Evolutionary conservation across 805 yeast species (phyloP).

Genomic region (Metschnikowia shivogae): DNA sequence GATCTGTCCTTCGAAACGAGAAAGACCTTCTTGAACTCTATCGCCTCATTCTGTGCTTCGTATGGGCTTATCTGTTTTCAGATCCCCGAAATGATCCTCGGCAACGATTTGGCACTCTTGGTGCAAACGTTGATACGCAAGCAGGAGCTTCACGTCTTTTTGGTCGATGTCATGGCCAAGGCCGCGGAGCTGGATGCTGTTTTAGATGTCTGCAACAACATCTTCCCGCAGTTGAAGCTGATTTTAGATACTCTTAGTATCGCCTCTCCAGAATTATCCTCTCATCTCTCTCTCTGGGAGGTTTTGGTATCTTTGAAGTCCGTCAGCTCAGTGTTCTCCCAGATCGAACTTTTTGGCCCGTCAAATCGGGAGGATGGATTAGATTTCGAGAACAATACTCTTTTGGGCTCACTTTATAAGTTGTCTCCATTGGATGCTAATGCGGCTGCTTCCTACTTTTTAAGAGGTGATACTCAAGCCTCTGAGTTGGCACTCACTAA

Average conservation of each 20-base stretch:
- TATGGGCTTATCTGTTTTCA: conserved; percentile 69
- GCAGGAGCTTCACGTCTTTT: conserved; percentile 27
- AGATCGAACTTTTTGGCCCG: conserved; percentile 51
- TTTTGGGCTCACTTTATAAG: conserved; percentile 73
- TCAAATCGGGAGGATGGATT: conserved; percentile 41
- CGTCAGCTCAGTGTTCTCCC: conserved; percentile 58
- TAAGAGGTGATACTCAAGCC: conserved; percentile 19
- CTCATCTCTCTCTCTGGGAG: conserved; percentile 53
- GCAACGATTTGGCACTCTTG: conserved; percentile 32
- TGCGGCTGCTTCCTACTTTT: conserved; percentile 46
- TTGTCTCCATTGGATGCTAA: conserved; percentile 66
- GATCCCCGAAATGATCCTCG: conserved; percentile 57
- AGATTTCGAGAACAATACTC: conserved; percentile 55
- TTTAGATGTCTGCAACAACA: conserved; percentile 52
- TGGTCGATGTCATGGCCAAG: conserved; percentile 52
- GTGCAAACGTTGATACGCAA: conserved; percentile 24
- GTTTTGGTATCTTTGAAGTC: conserved; percentile 54
- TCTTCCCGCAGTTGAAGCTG: conserved; percentile 44
- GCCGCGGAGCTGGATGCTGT: conserved; percentile 66
- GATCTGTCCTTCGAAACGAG: conserved; percentile 37
- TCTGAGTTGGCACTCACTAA: conserved; percentile 37
- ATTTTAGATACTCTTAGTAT: conserved; percentile 39
- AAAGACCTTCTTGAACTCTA: conserved; percentile 41
- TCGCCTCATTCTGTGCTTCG: conserved; percentile 48
- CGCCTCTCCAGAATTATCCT: conserved; percentile 49